A percentile compares a stretch with the other conserved stretches of the same genome.
These are phyloP conservation scores for Heliosperma pusillum DNA, from an alignment of 148 eudicot species.

Conservation along the genomic window DNA sequence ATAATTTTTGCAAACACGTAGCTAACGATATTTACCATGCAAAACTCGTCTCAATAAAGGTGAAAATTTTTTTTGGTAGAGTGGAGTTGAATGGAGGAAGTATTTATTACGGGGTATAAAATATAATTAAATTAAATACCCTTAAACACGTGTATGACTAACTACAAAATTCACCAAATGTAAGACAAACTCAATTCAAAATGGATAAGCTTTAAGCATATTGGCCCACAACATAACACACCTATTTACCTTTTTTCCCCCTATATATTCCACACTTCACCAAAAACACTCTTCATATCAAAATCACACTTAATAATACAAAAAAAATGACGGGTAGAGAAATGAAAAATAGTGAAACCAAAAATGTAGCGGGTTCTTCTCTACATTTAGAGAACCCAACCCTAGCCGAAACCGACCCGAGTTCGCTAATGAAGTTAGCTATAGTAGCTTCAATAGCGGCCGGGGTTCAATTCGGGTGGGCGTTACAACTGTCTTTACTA, in stretches of 20 bases:
- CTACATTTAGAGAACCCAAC: slow-evolving; percentile 23
- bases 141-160: neutral
- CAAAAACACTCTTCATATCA: slow-evolving; percentile 19
- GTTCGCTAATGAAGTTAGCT: slow-evolving; percentile 33
- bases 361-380: slow-evolving; percentile 25
- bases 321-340: neutral
- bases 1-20: too few species aligned
- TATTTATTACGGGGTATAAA: too few species aligned
- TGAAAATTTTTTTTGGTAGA: too few species aligned
- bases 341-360: slow-evolving; percentile 18
- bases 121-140: too few species aligned
- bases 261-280: slow-evolving; percentile 27
- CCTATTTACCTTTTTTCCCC: neutral
- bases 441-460: slow-evolving; percentile 53
- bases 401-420: slow-evolving; percentile 2
- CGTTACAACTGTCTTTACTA: slow-evolving; percentile 47
- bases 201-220: slow-evolving; percentile 22
- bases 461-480: slow-evolving; percentile 60
- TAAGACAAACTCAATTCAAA: slow-evolving; percentile 16
- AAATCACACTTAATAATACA: neutral
- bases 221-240: neutral
- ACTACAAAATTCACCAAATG: slow-evolving; percentile 7
- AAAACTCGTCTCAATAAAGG: too few species aligned
- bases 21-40: too few species aligned
- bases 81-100: too few species aligned